Evolutionary conservation across 2,329 filamentous ascomycete genomes (phyloP).

Genomic region (Eutypella sp.): DNA sequence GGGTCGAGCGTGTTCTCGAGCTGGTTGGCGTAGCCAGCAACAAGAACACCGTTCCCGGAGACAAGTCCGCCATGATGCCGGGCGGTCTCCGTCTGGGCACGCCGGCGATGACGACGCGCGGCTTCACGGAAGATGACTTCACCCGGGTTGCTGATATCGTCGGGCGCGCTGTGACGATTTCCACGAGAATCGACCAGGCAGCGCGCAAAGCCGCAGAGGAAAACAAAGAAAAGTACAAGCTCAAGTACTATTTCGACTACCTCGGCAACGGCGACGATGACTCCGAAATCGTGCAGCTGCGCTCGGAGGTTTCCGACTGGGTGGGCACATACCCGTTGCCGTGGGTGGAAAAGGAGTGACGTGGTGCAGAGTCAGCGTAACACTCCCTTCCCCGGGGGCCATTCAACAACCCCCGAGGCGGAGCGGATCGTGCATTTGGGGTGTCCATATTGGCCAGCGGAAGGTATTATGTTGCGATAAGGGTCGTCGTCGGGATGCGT

Average conservation of each 20-base stretch:
- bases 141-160: conserved; percentile 79
- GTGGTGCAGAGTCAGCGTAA: conserved; percentile 9
- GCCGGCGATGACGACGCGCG: conserved; percentile 94
- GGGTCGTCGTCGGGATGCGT: not conserved
- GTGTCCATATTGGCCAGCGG: not conserved
- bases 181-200: conserved; percentile 68
- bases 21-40: conserved; percentile 95
- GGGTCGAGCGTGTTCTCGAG: conserved; percentile 86
- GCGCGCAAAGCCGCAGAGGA: conserved; percentile 65
- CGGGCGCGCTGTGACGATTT: conserved; percentile 75
- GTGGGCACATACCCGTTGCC: conserved; percentile 69
- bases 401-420: not conserved
- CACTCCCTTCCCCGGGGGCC: not conserved
- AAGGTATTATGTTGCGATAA: not conserved
- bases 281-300: conserved; percentile 66
- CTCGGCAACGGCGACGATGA: conserved; percentile 63
- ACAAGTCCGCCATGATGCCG: conserved; percentile 87
- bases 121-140: conserved; percentile 88
- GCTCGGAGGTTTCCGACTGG: conserved; percentile 73
- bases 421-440: not conserved
- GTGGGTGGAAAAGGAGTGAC: conserved; percentile 46
- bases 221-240: conserved; percentile 60
- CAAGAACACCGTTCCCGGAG: conserved; percentile 97
- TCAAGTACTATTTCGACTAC: conserved; percentile 64
- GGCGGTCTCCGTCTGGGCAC: conserved; percentile 92